Conservation (phyloP, 2,329 filamentous ascomycete species). For the Scolecobasidium constrictum region DNA sequence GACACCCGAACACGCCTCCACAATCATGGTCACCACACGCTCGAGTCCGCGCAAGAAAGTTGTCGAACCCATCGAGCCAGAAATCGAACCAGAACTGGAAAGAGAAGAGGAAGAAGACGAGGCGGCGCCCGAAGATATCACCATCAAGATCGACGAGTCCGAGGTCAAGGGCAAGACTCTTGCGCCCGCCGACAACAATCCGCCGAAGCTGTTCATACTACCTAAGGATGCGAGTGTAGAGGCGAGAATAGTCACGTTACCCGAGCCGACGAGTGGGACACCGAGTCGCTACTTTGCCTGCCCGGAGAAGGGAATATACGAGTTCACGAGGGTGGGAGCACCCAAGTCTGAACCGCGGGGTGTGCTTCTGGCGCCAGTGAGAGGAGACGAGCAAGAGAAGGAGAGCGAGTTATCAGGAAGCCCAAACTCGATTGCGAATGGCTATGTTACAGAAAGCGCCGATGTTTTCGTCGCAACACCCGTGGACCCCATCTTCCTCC, state of each 20-base stretch:
- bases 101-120: not conserved
- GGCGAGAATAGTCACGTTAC: slow-evolving; percentile 44
- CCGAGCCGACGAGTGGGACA: slow-evolving; percentile 39
- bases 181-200: slow-evolving; percentile 26
- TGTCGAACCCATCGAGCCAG: not conserved
- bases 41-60: not conserved
- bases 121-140: not conserved
- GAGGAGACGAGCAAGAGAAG: not conserved
- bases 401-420: slow-evolving; percentile 1
- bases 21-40: not conserved
- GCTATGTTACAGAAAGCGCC: slow-evolving; percentile 53
- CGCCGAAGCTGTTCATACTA: slow-evolving; percentile 46
- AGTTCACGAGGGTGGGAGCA: slow-evolving; percentile 47
- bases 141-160: not conserved
- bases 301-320: slow-evolving; percentile 46
- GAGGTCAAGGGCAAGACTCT: slow-evolving; percentile 19
- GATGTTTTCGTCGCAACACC: slow-evolving; percentile 76
- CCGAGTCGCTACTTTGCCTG: slow-evolving; percentile 47
- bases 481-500: slow-evolving; percentile 73
- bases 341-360: slow-evolving; percentile 41
- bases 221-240: slow-evolving; percentile 41
- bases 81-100: not conserved
- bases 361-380: slow-evolving; percentile 36
- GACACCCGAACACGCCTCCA: no score
- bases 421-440: slow-evolving; percentile 18